Base-by-base conservation (phyloP, 2,329 filamentous ascomycete species). In the Aspergillus sp. region DNA sequence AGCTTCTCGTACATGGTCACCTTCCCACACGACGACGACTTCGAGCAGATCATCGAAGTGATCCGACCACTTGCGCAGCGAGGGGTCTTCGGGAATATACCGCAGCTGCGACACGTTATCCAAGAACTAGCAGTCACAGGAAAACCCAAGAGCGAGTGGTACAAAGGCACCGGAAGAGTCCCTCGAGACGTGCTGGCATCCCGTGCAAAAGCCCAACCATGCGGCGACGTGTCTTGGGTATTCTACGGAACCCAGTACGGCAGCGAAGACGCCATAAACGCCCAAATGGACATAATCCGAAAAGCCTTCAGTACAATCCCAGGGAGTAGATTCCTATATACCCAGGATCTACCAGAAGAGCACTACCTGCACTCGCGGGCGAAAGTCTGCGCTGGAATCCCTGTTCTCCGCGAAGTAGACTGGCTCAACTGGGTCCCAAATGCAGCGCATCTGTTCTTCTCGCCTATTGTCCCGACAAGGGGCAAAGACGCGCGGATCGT, bases 11-110 rank as follows among this genome's bases (percentile, higher is more conserved):
- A 39, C 78, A 80, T 58, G 78, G 43, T 30, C 43, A 45, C 18
- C 2, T 24, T 45, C 15, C 20, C 43, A 82, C 68, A 68, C 68
- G 80, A 83, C 34, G 78, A 81, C 38, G 78, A 83, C 58, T 73
- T 83, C 7, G 69, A 76, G 9, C 71, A 78, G 4, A 70, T 70
- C 12, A 65, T 74, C 5, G 66, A 77, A 26, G 71, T 74, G 48
- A 76, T 76, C 43, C 68, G 72, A 0, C 75, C 74, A 3, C 59
- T 77, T 15, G 18, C 18, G 0, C 18, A 26, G 11, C 2, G 18
- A 12, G 20, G 18, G 2, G 20, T 45, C 1, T 26, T 45, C n/a
- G 43, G 20, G 8, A 45, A 45, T n/a, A n/a, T 26, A 8, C 18
- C 43, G 1, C 18, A 45, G 12, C 11, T 45, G 11, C 43, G 43